Conservation (phyloP, 257 asterid species). For the Catharanthus roseus region DNA sequence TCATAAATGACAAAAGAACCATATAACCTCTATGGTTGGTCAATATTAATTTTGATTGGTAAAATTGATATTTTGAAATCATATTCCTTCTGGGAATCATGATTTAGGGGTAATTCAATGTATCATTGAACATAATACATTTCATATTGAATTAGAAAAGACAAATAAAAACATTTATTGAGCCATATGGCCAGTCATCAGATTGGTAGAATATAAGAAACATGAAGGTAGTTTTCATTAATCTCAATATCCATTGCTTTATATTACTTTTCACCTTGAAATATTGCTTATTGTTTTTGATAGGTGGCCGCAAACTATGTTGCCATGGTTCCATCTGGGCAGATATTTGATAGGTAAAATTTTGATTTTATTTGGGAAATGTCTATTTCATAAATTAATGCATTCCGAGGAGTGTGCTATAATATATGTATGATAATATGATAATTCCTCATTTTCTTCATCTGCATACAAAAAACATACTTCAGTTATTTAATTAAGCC, state of each 20-base stretch:
- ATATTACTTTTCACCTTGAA: background rate
- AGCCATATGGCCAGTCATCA: background rate
- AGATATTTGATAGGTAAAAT: slow-evolving; percentile 85
- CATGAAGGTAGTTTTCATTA: background rate
- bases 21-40: background rate
- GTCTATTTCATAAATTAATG: background rate
- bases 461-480: background rate
- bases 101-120: background rate
- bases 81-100: background rate
- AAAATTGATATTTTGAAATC: no score
- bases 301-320: slow-evolving; percentile 97
- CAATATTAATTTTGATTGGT: no score
- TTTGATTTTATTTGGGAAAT: background rate
- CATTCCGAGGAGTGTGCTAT: background rate
- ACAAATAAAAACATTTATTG: no score
- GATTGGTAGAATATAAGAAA: background rate
- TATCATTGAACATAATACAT: background rate
- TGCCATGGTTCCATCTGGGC: slow-evolving; percentile 98
- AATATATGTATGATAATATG: background rate
- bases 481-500: background rate
- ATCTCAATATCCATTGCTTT: background rate
- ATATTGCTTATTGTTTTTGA: slow-evolving; percentile 5
- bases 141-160: background rate
- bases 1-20: no score
- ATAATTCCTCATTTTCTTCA: background rate